These are phyloP conservation scores for Juncus inflexus DNA, from an alignment of 176 grass and related monocot species.

Conservation along the genomic window DNA sequence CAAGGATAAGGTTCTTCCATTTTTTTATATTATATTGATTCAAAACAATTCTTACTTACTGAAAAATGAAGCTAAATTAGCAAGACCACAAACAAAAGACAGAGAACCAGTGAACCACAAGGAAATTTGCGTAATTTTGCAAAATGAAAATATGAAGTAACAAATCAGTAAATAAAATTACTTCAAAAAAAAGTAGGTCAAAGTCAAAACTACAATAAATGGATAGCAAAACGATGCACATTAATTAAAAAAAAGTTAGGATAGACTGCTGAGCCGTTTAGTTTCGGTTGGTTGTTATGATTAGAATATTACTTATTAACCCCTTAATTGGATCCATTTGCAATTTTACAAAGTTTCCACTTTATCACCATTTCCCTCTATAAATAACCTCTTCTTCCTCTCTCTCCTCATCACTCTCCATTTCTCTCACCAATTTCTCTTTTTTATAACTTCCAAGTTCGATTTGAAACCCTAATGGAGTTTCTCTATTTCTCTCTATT, in stretches of 20 bases:
- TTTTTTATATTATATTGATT: neutral
- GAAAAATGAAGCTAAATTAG: slow-evolving; percentile 1
- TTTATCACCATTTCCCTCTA: slow-evolving; percentile 21
- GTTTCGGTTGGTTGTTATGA: slow-evolving; percentile 25
- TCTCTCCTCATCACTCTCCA: neutral
- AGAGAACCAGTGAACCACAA: neutral
- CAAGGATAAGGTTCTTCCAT: slow-evolving; percentile 17
- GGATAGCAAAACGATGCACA: slow-evolving; percentile 23
- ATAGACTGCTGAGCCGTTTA: slow-evolving; percentile 11
- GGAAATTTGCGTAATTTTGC: neutral
- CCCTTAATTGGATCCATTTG: slow-evolving; percentile 11
- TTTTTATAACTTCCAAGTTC: neutral
- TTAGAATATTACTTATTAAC: slow-evolving; percentile 9
- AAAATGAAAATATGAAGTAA: slow-evolving; percentile 14
- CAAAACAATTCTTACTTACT: neutral
- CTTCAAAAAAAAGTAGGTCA: slow-evolving; percentile 4
- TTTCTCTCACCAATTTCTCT: neutral
- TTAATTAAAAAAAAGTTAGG: slow-evolving; percentile 7
- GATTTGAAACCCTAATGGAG: slow-evolving; percentile 22
- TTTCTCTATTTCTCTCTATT: slow-evolving; percentile 6
- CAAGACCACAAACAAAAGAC: neutral
- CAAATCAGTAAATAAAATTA: slow-evolving; percentile 17
- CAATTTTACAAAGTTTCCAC: slow-evolving; percentile 4
- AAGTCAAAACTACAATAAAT: slow-evolving; percentile 29
- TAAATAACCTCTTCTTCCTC: slow-evolving; percentile 21